A percentile compares a stretch with the other conserved stretches of the same genome.
Evolutionary conservation across 208 protist species (phyloP).

Genomic region (Trypanosoma congolense): DNA sequence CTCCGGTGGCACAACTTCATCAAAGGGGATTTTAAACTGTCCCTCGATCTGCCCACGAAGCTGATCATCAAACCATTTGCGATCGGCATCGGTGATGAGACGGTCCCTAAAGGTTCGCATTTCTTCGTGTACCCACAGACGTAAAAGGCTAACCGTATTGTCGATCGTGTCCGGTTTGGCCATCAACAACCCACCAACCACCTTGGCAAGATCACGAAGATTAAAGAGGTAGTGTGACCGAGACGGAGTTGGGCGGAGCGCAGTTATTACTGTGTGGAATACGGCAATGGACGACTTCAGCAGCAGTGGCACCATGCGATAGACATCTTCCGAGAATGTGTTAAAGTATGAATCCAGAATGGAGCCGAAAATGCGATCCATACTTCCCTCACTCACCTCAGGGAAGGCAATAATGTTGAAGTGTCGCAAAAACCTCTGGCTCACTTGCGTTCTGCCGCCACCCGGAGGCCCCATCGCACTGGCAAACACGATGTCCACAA

Average conservation of each 20-base stretch:
- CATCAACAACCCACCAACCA: slow-evolving; percentile 95
- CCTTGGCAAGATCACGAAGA: slow-evolving; percentile 96
- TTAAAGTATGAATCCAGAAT: slow-evolving; percentile 94
- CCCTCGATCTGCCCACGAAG: slow-evolving; percentile 68
- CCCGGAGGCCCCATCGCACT: slow-evolving; percentile 96
- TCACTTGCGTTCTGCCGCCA: slow-evolving; percentile 95
- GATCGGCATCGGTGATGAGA: slow-evolving; percentile 87
- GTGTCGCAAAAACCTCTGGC: slow-evolving; percentile 95
- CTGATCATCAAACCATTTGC: slow-evolving; percentile 90
- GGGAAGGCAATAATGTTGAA: slow-evolving; percentile 98
- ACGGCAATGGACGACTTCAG: slow-evolving; percentile 93
- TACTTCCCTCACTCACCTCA: slow-evolving; percentile 93
- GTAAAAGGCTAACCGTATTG: slow-evolving; percentile 51
- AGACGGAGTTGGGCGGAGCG: slow-evolving; percentile 95
- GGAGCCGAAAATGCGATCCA: slow-evolving; percentile 94
- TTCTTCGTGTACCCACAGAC: slow-evolving; percentile 96
- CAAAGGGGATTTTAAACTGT: slow-evolving; percentile 73
- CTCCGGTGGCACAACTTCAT: slow-evolving; percentile 55
- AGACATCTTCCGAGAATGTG: slow-evolving; percentile 84
- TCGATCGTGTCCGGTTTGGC: slow-evolving; percentile 63
- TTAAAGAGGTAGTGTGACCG: slow-evolving; percentile 99
- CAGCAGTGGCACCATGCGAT: slow-evolving; percentile 55
- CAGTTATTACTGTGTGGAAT: slow-evolving; percentile 90
- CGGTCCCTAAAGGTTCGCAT: slow-evolving; percentile 94
- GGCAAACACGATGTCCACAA: slow-evolving; percentile 93